Evolutionary conservation across 108 stramenopile species (phyloP).

Genomic region (Asterionellopsis glacialis): DNA sequence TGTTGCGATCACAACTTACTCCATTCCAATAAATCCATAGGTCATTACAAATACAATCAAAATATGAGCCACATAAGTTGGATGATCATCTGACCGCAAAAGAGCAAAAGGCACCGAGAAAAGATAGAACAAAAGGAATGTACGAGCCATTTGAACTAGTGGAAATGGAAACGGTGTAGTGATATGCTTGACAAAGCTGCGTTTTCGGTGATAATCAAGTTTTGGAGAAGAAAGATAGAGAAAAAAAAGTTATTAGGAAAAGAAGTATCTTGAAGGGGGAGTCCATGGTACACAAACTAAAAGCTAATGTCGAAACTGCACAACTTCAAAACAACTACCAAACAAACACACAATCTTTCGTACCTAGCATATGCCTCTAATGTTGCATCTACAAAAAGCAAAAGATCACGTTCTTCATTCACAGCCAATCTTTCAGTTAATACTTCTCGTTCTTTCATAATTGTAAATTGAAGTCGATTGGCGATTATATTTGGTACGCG

Average conservation of each 20-base stretch:
- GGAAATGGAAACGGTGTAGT: conserved; percentile 46
- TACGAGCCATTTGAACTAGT: conserved; percentile 31
- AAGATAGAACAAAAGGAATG: conserved; percentile 30
- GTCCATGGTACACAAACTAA: too few species aligned
- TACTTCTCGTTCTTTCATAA: neutral
- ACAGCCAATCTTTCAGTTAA: conserved; percentile 1
- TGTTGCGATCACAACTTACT: too few species aligned
- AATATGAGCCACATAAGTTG: conserved; percentile 9
- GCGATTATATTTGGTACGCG: conserved; percentile 8
- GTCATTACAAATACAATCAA: conserved; percentile 27
- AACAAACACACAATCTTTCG: neutral
- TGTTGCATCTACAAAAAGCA: neutral
- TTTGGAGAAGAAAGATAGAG: neutral
- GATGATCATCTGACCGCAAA: conserved; percentile 3
- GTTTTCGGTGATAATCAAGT: neutral
- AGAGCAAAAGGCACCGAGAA: conserved; percentile 35
- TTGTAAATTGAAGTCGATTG: conserved; percentile 2
- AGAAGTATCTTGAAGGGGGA: neutral
- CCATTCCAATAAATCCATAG: conserved; percentile 22
- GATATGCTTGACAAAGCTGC: conserved; percentile 11
- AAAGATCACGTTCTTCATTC: neutral
- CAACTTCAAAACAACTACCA: too few species aligned
- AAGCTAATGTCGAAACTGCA: too few species aligned
- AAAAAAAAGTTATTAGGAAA: neutral
- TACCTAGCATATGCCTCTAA: conserved; percentile 2